Evolutionary conservation across 345 rosid genomes (phyloP).

Genomic region (Pugionium dolabratum): DNA sequence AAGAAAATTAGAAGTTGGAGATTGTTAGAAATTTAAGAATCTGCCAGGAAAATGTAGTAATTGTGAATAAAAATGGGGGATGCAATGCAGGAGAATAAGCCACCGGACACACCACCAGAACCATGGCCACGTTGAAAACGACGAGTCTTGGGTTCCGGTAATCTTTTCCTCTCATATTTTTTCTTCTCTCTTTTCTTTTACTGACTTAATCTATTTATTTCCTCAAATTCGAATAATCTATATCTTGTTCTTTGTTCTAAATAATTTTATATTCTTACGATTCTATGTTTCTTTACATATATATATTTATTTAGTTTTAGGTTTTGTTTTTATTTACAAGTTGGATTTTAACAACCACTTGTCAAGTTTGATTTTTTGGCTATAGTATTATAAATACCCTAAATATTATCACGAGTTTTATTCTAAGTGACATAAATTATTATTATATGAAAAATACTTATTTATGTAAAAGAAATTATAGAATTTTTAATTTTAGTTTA

Average conservation of each 20-base stretch:
- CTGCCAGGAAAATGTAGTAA: too few relatives aligned
- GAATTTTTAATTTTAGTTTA: too few relatives aligned
- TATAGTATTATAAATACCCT: neutral
- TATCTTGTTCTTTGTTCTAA: neutral
- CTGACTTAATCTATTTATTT: neutral
- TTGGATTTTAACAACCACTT: neutral
- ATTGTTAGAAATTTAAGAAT: too few relatives aligned
- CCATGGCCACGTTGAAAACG: slow-evolving; percentile 85
- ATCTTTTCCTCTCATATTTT: slow-evolving; percentile 1
- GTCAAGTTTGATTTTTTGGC: slow-evolving; percentile 7
- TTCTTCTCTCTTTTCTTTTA: neutral
- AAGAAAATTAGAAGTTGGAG: neutral
- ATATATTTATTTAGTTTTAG: too few relatives aligned
- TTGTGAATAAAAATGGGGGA: neutral
- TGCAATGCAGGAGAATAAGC: slow-evolving; percentile 70
- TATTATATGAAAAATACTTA: too few relatives aligned
- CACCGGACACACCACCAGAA: slow-evolving; percentile 88
- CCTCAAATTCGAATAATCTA: neutral
- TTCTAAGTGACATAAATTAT: too few relatives aligned
- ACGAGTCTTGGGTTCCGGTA: slow-evolving; percentile 90
- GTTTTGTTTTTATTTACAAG: too few relatives aligned
- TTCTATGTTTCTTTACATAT: too few relatives aligned
- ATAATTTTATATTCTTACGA: too few relatives aligned
- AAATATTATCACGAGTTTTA: too few relatives aligned
- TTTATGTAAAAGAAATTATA: neutral